Evolutionary conservation across 805 yeast genomes (phyloP).

Genomic region (Saturnispora serradocipensis): DNA sequence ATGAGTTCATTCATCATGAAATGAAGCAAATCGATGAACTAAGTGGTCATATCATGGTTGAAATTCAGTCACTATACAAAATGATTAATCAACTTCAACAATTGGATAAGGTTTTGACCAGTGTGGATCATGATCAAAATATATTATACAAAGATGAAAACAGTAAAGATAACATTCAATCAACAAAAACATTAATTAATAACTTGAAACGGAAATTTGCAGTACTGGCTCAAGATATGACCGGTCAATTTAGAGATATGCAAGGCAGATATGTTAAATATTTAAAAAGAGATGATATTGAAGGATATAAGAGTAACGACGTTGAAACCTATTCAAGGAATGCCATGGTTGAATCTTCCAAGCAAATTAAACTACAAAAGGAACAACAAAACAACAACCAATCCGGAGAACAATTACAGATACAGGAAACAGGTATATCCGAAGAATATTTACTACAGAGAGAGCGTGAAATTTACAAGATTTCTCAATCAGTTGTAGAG

Average conservation of each 20-base stretch:
- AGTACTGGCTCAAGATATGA: slow-evolving; percentile 66
- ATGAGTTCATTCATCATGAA: slow-evolving; percentile 65
- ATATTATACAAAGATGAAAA: slow-evolving; percentile 2
- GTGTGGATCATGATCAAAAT: background rate
- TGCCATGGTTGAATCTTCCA: slow-evolving; percentile 36
- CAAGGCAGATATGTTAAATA: slow-evolving; percentile 86
- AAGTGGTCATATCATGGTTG: slow-evolving; percentile 63
- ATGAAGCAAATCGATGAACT: slow-evolving; percentile 51
- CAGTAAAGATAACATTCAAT: background rate
- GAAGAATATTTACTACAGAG: slow-evolving; percentile 52
- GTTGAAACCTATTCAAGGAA: slow-evolving; percentile 44
- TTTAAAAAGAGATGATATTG: slow-evolving; percentile 61
- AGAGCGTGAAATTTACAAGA: slow-evolving; percentile 79
- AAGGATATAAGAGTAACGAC: slow-evolving; percentile 15
- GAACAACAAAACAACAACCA: slow-evolving; percentile 29
- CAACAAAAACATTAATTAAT: slow-evolving; percentile 43
- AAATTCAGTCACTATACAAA: slow-evolving; percentile 71
- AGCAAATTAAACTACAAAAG: slow-evolving; percentile 35
- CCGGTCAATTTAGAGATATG: slow-evolving; percentile 71
- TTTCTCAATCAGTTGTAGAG: slow-evolving; percentile 92
- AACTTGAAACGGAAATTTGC: slow-evolving; percentile 85
- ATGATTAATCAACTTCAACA: slow-evolving; percentile 58
- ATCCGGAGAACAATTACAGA: slow-evolving; percentile 41
- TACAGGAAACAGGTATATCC: slow-evolving; percentile 46
- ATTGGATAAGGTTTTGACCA: slow-evolving; percentile 11